Base-by-base conservation (phyloP, 768 basidiomycete species). In the Gloeophyllum trabeum region DNA sequence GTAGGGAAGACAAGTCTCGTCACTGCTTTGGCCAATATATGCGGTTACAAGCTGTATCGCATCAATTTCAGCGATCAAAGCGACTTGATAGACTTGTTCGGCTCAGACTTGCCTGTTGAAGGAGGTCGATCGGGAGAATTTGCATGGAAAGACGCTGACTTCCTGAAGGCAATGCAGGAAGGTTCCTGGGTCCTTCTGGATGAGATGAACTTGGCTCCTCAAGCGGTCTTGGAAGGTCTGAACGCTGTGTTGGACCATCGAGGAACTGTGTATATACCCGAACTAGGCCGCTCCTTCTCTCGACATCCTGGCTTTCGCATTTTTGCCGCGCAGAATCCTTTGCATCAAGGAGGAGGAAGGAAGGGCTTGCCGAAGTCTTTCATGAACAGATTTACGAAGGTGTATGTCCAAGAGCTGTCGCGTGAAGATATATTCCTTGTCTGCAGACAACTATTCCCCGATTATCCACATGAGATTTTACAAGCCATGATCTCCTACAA, bases 21-120 rank as follows among this genome's bases (percentile, higher is more conserved):
- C 39, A 71, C 81, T 14, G 94, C 96, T 6, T 67, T 99, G 7
- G 91, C 92, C 19, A 79, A 78, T 46, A 63, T 84, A 4, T 66
- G 81, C 28, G 89, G 91, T 14, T 77, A 91, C 54, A 62, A 70
- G 22, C 69, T 98, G 23, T 88, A 81, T 56, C 81, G 96, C 18
- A 93, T 99, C 70, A 99, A 99, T 61, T 64, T 99, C 18, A 98
- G 96, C 4, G 96, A 99, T 52, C 96, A 99, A 58, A 98, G 94
- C 0, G 96, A 99, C 56, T 71, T 99, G 20, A 79, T 90, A 43
- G 96, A 99, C 53, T 70, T 99, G 7, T 97, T 98, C 51, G 96
- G 96, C 6, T 89, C 91, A 19, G 96, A 99, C 58, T 69, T 98
- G 5, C 96, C 96, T 5, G 82, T 92, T 4, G 93, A 96, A 60